A percentile compares a stretch with the other conserved stretches of the same genome.
Conservation (phyloP, 2,329 filamentous ascomycete genomes). For the Erysiphe pulchra region DNA sequence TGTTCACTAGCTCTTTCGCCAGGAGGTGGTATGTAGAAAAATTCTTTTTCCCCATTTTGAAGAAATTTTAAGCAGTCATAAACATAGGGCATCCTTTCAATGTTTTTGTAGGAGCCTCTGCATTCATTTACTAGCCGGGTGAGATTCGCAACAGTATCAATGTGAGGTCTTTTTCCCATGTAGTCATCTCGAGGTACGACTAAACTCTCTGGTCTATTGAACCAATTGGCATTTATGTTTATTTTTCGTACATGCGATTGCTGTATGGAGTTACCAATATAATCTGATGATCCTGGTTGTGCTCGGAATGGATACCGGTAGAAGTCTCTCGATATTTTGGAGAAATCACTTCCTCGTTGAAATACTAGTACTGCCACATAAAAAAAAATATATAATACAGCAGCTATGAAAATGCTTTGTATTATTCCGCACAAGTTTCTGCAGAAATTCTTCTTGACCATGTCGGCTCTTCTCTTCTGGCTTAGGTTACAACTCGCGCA, state of each 20-base stretch:
- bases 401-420: conserved; percentile 11
- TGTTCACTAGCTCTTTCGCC: conserved; percentile 13
- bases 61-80: conserved; percentile 26
- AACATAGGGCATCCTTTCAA: conserved; percentile 28
- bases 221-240: conserved; percentile 25
- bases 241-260: conserved; percentile 16
- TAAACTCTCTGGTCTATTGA: conserved; percentile 24
- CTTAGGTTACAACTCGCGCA: too few relatives aligned
- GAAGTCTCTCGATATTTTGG: conserved; percentile 9
- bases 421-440: conserved; percentile 9
- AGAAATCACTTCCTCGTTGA: conserved; percentile 7
- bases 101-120: conserved; percentile 22
- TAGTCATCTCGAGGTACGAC: conserved; percentile 25
- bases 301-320: conserved; percentile 6
- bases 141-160: conserved; percentile 26
- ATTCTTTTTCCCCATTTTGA: conserved; percentile 21
- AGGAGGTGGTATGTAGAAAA: conserved; percentile 20
- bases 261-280: conserved; percentile 4
- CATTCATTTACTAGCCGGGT: conserved; percentile 25
- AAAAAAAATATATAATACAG: conserved; percentile 9
- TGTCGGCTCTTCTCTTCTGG: conserved; percentile 1
- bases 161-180: conserved; percentile 22
- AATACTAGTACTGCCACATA: conserved; percentile 9
- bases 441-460: conserved; percentile 10
- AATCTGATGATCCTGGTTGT: conserved; percentile 3